A percentile compares a stretch with the other conserved stretches of the same genome.
Evolutionary conservation across 2,329 filamentous ascomycete species (phyloP).

Genomic region (Xylaria polymorpha): DNA sequence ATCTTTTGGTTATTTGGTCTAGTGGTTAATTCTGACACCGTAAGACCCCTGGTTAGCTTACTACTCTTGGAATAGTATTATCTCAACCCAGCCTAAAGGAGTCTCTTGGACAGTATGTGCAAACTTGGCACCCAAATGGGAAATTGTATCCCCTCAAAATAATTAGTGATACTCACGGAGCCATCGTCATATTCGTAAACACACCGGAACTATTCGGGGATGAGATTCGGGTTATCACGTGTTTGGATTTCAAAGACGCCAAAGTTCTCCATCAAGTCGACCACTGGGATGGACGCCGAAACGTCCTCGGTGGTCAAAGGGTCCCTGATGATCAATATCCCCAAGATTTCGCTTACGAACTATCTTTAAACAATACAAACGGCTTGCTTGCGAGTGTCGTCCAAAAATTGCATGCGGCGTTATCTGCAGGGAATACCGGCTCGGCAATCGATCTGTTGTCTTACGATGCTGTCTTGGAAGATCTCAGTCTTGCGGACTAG

Average conservation of each 20-base stretch:
- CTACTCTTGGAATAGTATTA: neutral
- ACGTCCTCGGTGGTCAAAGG: neutral
- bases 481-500: neutral
- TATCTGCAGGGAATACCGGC: neutral
- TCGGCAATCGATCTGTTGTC: neutral
- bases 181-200: neutral
- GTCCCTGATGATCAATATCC: neutral
- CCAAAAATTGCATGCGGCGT: neutral
- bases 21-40: too few relatives aligned
- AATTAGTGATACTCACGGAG: neutral
- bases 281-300: neutral
- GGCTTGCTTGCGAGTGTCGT: neutral
- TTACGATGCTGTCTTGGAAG: neutral
- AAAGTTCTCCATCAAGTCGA: neutral
- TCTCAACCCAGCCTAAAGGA: neutral
- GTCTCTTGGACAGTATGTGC: neutral
- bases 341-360: neutral
- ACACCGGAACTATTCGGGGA: neutral
- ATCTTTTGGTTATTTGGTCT: too few relatives aligned
- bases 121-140: neutral
- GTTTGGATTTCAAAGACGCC: conserved; percentile 1
- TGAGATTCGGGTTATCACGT: neutral
- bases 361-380: neutral
- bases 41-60: too few relatives aligned
- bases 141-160: conserved; percentile 2